Percentiles rank a stretch among this genome's conserved stretches.
Evolutionary conservation across 2,329 filamentous ascomycete genomes (phyloP).

Genomic region (Aspergillus felis): DNA sequence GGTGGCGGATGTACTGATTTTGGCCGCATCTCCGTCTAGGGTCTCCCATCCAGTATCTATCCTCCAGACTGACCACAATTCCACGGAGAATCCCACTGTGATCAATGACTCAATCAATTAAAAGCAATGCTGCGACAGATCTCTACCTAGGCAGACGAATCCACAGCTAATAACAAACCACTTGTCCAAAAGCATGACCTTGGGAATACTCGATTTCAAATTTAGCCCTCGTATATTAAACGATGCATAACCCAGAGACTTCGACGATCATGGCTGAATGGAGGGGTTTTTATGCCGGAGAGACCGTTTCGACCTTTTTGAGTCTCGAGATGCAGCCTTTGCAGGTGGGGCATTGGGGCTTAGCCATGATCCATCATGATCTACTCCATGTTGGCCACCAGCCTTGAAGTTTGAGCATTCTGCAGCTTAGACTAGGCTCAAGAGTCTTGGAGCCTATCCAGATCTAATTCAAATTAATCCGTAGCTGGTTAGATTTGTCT

Average conservation of each 20-base stretch:
- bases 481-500: not conserved
- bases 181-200: not conserved
- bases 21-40: not conserved
- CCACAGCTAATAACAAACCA: not conserved
- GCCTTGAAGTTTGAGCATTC: not conserved
- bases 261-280: not conserved
- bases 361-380: conserved; percentile 21
- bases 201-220: not conserved
- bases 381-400: not conserved
- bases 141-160: not conserved
- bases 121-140: not conserved
- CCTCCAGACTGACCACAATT: not conserved
- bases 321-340: not conserved
- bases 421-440: not conserved
- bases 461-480: not conserved
- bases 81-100: not conserved
- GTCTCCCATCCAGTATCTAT: not conserved
- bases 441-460: not conserved
- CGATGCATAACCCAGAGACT: not conserved
- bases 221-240: not conserved
- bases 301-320: not conserved
- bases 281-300: not conserved
- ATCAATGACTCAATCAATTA: not conserved
- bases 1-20: not conserved
- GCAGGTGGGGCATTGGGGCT: conserved; percentile 29